Percentiles rank a stretch among this genome's conserved stretches.
phyloP scores from a whole-genome alignment of 2,329 filamentous ascomycete species.

The Ophiocordyceps australis region DNA sequence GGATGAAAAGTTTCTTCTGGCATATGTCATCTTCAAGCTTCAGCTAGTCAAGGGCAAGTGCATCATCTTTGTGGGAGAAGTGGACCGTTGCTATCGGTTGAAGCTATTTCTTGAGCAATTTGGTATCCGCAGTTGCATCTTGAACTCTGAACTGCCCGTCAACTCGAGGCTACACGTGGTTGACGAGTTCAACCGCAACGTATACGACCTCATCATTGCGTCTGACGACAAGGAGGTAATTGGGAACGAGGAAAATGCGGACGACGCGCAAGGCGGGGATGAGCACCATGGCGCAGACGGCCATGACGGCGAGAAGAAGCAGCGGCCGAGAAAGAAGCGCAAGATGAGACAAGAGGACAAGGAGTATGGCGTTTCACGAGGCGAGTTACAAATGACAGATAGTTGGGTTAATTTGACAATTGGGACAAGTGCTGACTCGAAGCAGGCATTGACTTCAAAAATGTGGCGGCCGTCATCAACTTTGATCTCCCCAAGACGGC shows the following conservation, averaged over 20 bases:
- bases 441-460: conserved; percentile 68
- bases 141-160: conserved; percentile 88
- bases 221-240: conserved; percentile 81
- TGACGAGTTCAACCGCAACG: conserved; percentile 88
- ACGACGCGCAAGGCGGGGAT: conserved; percentile 20
- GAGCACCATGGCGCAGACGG: conserved; percentile 13
- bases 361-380: conserved; percentile 89
- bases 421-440: not conserved
- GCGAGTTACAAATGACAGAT: conserved; percentile 15
- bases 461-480: conserved; percentile 87
- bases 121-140: conserved; percentile 76
- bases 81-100: conserved; percentile 75
- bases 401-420: not conserved
- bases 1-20: conserved; percentile 88
- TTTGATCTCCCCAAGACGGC: conserved; percentile 83
- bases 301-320: conserved; percentile 8
- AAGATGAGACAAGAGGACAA: conserved; percentile 48
- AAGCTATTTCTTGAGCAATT: conserved; percentile 97
- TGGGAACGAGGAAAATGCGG: conserved; percentile 37
- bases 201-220: conserved; percentile 97
- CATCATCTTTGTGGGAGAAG: conserved; percentile 54
- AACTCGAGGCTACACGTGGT: conserved; percentile 90
- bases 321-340: conserved; percentile 11
- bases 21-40: conserved; percentile 90
- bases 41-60: conserved; percentile 88